Conservation (phyloP, 176 grass and related monocot species). For the Panicum miliaceum region DNA sequence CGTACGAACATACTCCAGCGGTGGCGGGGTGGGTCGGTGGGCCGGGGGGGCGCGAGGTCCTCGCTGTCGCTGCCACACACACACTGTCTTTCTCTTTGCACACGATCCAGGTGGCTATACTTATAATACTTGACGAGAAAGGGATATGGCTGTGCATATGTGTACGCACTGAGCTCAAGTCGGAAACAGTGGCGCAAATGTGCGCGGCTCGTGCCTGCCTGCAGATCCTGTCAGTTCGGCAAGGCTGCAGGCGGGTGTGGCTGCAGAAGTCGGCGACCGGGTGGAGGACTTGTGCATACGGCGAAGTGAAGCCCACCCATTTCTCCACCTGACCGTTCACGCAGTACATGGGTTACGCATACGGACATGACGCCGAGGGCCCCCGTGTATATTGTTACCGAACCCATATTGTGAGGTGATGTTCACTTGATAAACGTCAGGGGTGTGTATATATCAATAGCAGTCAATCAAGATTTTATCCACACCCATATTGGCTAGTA, state of each 20-base stretch:
- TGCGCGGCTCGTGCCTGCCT: not conserved
- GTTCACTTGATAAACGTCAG: no score
- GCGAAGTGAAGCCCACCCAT: not conserved
- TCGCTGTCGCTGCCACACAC: slow-evolving; percentile 21
- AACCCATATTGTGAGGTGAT: no score
- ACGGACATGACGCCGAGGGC: not conserved
- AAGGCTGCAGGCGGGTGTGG: not conserved
- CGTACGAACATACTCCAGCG: no score
- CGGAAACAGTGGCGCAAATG: slow-evolving; percentile 9
- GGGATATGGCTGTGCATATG: not conserved
- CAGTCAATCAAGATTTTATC: no score
- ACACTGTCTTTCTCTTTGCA: no score
- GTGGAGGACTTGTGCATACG: not conserved
- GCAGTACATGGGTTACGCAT: not conserved
- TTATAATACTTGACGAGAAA: not conserved
- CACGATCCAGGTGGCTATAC: not conserved
- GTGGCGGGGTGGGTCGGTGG: not conserved
- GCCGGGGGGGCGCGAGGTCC: not conserved
- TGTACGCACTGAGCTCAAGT: not conserved
- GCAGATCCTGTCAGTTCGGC: slow-evolving; percentile 8
- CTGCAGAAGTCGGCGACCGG: not conserved
- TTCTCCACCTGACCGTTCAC: not conserved
- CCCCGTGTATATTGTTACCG: no score
- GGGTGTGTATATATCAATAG: no score
- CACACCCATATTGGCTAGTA: no score